Percentiles rank a stretch among this genome's conserved stretches.
Conservation (phyloP, 768 basidiomycete genomes). For the Trametes maxima region DNA sequence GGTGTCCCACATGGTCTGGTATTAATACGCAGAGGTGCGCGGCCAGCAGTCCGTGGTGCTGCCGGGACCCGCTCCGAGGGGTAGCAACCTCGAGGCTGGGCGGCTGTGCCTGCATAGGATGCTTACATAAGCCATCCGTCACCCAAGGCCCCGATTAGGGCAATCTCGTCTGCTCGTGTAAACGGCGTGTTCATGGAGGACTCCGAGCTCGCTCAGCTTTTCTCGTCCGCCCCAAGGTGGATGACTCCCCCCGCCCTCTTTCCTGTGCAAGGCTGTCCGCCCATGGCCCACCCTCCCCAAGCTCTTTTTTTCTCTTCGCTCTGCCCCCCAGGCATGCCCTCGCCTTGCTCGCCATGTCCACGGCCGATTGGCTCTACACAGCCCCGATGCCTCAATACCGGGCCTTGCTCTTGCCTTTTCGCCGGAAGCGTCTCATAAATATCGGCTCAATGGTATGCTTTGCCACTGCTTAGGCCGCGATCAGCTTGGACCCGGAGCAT, state of each 20-base stretch:
- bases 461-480: conserved; percentile 6
- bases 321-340: neutral
- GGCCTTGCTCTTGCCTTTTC: conserved; percentile 5
- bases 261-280: conserved; percentile 30
- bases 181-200: conserved; percentile 32
- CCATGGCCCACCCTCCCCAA: conserved; percentile 18
- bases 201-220: conserved; percentile 28
- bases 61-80: neutral
- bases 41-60: neutral
- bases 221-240: conserved; percentile 25
- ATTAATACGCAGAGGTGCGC: conserved; percentile 4
- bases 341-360: neutral
- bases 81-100: neutral
- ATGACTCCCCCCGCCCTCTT: conserved; percentile 24
- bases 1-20: neutral
- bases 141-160: conserved; percentile 6
- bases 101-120: conserved; percentile 4
- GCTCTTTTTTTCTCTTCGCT: conserved; percentile 13
- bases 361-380: conserved; percentile 5
- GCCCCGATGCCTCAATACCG: conserved; percentile 13
- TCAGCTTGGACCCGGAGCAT: conserved; percentile 15
- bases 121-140: conserved; percentile 15
- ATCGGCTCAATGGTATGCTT: conserved; percentile 16
- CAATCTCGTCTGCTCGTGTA: conserved; percentile 27
- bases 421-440: conserved; percentile 14